Conservation (phyloP, 2,329 filamentous ascomycete genomes). For the Paraphaeosphaeria minitans region DNA sequence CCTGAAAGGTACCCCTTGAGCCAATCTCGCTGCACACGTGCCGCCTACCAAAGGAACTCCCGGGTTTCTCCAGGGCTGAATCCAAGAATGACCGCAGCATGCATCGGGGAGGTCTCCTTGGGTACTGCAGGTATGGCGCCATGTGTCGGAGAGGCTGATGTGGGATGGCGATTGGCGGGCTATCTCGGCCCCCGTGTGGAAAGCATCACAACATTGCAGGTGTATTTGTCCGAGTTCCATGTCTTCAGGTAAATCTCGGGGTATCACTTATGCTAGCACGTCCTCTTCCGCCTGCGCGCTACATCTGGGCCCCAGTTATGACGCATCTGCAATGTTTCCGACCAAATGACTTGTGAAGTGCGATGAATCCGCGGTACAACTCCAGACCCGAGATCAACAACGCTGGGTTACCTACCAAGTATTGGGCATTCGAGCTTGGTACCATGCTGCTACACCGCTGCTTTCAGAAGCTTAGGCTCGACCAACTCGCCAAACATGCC, state of each 20-base stretch:
- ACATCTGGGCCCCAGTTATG: neutral
- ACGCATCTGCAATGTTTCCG: neutral
- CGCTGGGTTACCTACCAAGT: neutral
- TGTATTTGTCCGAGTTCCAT: neutral
- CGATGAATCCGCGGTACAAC: neutral
- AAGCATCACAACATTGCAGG: too few relatives aligned
- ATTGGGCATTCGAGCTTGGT: neutral
- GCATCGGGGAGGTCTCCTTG: neutral
- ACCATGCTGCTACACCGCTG: conserved; percentile 14
- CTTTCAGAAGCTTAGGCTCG: conserved; percentile 35
- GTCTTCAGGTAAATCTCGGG: neutral
- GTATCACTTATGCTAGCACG: neutral
- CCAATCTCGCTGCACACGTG: neutral
- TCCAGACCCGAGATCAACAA: too few relatives aligned
- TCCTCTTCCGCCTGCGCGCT: neutral
- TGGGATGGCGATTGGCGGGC: conserved; percentile 1
- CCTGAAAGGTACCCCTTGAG: neutral
- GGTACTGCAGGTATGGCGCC: neutral
- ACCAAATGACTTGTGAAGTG: neutral
- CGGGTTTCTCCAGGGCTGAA: neutral
- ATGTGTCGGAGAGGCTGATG: neutral
- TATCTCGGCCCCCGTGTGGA: neutral
- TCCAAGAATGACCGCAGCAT: neutral
- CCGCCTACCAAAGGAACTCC: neutral
- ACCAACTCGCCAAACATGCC: conserved; percentile 35